Base-by-base conservation (phyloP, 208 protist genomes). In the Crithidia fasciculata region DNA sequence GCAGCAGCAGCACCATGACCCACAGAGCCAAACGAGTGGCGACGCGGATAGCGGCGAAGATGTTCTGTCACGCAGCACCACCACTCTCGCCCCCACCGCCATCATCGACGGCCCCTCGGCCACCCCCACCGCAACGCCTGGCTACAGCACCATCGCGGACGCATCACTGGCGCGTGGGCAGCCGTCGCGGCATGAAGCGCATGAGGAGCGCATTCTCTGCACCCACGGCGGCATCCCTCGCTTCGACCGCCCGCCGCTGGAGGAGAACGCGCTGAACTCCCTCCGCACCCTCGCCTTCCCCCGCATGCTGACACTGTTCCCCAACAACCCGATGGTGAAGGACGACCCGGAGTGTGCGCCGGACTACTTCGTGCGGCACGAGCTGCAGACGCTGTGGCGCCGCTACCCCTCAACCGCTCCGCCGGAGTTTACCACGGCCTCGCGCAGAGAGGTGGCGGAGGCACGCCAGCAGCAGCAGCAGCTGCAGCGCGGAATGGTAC, bases 221-320 rank as follows among this genome's bases (percentile, higher is more conserved):
- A 81, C 84, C 7, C 91, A 95, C 80, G 91, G 91, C 36, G 91
- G 91, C 58, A 89, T 95, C 47, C 85, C 88, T 5, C 85, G 87
- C 72, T 90, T 90, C 66, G 80, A 80, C 58, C 64, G 68, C 44
- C 76, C 75, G 3, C 86, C 85, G n/a, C 73, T 65, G 15, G 83
- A 88, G 41, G 83, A 89, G 49, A 78, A 82, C 75, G 66, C 75
- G 16, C 81, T 93, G 15, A 66, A 62, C 39, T 80, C 78, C 52
- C 78, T 95, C 28, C 79, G 83, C 55, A 76, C 64, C 8, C 73
- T 83, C 39, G 55, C 75, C 45, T 92, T 92, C 63, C 85, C 90
- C 2, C 77, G 90, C 18, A 72, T 90, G 65, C 73, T 88, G 19
- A 89, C 85, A n/a, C 64, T 94, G 40, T 94, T 94, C 53, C 82